phyloP scores from a whole-genome alignment of 148 eudicot genomes.

The Limonium bicolor region DNA sequence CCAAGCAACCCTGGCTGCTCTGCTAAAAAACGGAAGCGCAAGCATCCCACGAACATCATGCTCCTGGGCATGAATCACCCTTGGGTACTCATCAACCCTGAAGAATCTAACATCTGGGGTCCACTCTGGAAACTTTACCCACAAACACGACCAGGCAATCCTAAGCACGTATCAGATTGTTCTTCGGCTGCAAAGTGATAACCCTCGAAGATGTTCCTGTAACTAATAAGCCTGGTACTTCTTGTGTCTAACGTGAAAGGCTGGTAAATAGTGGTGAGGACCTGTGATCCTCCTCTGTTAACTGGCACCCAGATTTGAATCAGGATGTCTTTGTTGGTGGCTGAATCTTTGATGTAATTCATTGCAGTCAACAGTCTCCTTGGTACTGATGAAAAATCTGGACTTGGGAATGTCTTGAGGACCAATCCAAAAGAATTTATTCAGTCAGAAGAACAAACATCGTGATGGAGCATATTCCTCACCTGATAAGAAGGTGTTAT shows the following conservation, averaged over 20 bases:
- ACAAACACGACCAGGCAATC: conserved; percentile 74
- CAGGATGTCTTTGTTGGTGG: conserved; percentile 38
- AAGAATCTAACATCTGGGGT: conserved; percentile 87
- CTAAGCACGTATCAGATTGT: conserved; percentile 23
- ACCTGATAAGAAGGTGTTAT: too few relatives aligned
- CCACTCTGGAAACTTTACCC: conserved; percentile 84
- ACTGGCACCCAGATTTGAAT: conserved; percentile 88
- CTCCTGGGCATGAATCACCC: conserved; percentile 64
- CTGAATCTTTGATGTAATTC: conserved; percentile 30
- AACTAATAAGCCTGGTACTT: conserved; percentile 38
- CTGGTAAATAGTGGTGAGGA: conserved; percentile 51
- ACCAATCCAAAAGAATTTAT: conserved; percentile 51
- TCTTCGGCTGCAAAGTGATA: conserved; percentile 65
- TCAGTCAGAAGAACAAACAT: conserved; percentile 36
- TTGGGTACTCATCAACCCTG: conserved; percentile 56
- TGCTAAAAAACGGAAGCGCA: conserved; percentile 84
- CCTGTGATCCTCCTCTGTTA: conserved; percentile 29
- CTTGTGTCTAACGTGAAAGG: conserved; percentile 47
- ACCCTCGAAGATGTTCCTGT: conserved; percentile 50
- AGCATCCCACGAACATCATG: conserved; percentile 74
- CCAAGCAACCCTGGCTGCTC: conserved; percentile 65
- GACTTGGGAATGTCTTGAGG: conserved; percentile 23
- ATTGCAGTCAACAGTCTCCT: conserved; percentile 55
- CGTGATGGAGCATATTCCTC: conserved; percentile 14
- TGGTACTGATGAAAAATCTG: conserved; percentile 31